phyloP scores from a whole-genome alignment of 805 yeast genomes.

The Saturnispora serradocipensis region DNA sequence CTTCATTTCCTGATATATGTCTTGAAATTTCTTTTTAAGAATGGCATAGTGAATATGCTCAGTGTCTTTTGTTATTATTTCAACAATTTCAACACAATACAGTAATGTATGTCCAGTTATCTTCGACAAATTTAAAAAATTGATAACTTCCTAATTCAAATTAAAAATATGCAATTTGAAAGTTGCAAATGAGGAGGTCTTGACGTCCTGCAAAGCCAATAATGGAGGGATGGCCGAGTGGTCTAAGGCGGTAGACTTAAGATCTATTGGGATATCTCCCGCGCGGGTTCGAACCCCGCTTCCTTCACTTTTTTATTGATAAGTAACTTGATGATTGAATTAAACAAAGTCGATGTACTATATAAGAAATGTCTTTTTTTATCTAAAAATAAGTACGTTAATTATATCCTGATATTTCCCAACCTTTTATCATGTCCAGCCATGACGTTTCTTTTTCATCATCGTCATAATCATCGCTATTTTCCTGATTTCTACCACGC shows the following conservation, averaged over 20 bases:
- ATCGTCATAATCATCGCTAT: constrained; percentile 15
- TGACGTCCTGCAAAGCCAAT: no score
- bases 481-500: constrained; percentile 31
- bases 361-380: not conserved
- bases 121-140: no score
- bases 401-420: constrained; percentile 35
- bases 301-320: constrained; percentile 12
- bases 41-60: no score
- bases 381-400: constrained; percentile 5
- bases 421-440: constrained; percentile 45
- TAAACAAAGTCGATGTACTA: not conserved
- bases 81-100: no score
- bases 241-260: constrained; percentile 19
- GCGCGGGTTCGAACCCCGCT: constrained; percentile 21
- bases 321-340: not conserved
- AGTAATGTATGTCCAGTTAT: no score
- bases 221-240: constrained; percentile 19
- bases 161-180: no score
- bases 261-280: constrained; percentile 18
- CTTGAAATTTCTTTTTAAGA: no score
- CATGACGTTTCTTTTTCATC: constrained; percentile 32
- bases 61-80: no score
- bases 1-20: no score
- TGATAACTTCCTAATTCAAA: no score
- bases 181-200: no score